These are phyloP conservation scores for Adansonia grandidieri DNA, from an alignment of 441 rosid genomes.

Conservation along the genomic window DNA sequence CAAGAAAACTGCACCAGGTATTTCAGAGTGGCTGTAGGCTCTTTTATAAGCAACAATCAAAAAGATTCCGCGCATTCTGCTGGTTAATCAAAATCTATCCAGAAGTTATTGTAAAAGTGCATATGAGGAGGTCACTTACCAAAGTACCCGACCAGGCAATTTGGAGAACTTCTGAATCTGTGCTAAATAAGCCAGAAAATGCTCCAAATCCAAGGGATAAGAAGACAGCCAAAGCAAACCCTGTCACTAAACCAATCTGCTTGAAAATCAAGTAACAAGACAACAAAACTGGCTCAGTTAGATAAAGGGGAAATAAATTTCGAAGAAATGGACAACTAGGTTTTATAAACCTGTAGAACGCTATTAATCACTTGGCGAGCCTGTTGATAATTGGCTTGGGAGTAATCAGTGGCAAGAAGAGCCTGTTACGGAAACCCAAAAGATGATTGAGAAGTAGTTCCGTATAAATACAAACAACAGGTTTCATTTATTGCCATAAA, in stretches of 20 bases:
- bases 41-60: background rate
- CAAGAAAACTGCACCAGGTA: background rate
- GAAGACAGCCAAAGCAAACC: slow-evolving; percentile 66
- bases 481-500: background rate
- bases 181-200: slow-evolving; percentile 70
- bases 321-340: background rate
- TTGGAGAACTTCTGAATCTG: slow-evolving; percentile 78
- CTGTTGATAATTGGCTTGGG: slow-evolving; percentile 33
- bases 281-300: slow-evolving; percentile 24
- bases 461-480: background rate
- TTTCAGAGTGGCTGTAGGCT: slow-evolving; percentile 11
- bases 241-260: slow-evolving; percentile 83
- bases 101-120: background rate
- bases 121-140: slow-evolving; percentile 6
- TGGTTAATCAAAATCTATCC: slow-evolving; percentile 13
- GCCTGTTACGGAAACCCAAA: slow-evolving; percentile 51
- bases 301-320: background rate
- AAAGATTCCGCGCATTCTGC: background rate
- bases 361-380: slow-evolving; percentile 68
- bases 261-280: slow-evolving; percentile 25
- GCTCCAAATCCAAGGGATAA: slow-evolving; percentile 76
- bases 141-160: slow-evolving; percentile 69
- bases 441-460: background rate
- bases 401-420: slow-evolving; percentile 73
- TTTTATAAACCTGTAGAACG: slow-evolving; percentile 61